phyloP scores from a whole-genome alignment of 106 monocot species.

The Hemerocallis citrina region DNA sequence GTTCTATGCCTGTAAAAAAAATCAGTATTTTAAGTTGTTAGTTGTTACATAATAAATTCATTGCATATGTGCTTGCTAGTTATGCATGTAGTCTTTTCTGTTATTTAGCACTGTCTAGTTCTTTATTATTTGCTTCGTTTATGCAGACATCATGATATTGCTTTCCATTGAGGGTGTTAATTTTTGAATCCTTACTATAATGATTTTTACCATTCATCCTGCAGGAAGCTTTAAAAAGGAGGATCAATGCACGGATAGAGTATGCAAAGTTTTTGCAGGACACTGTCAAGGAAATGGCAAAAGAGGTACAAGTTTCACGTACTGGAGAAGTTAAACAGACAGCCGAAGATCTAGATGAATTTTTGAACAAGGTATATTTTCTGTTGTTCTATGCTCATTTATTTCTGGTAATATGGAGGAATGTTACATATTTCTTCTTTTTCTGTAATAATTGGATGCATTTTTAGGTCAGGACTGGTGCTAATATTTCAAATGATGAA shows the following conservation, averaged over 20 bases:
- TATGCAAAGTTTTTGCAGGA: constrained; percentile 97
- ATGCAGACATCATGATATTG: neutral
- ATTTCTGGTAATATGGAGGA: neutral
- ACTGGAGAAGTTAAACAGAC: constrained; percentile 77
- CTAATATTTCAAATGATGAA: constrained; percentile 86
- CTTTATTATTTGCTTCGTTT: neutral
- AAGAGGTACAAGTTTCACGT: constrained; percentile 74
- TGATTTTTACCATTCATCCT: constrained; percentile 8
- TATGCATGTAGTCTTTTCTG: neutral
- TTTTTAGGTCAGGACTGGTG: constrained; percentile 78
- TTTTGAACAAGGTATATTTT: constrained; percentile 75
- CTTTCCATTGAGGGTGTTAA: neutral
- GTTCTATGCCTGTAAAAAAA: neutral
- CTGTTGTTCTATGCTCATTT: neutral
- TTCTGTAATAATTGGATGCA: neutral
- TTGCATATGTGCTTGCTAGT: neutral
- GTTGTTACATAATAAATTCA: neutral
- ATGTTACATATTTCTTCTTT: neutral
- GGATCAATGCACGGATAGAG: constrained; percentile 81
- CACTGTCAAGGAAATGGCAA: constrained; percentile 93
- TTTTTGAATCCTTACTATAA: neutral
- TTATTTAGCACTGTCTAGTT: neutral
- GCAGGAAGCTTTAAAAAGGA: constrained; percentile 79
- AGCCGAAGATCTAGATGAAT: constrained; percentile 92
- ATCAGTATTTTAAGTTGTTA: neutral